Evolutionary conservation across 345 rosid species (phyloP).

Genomic region (Geranium brycei): DNA sequence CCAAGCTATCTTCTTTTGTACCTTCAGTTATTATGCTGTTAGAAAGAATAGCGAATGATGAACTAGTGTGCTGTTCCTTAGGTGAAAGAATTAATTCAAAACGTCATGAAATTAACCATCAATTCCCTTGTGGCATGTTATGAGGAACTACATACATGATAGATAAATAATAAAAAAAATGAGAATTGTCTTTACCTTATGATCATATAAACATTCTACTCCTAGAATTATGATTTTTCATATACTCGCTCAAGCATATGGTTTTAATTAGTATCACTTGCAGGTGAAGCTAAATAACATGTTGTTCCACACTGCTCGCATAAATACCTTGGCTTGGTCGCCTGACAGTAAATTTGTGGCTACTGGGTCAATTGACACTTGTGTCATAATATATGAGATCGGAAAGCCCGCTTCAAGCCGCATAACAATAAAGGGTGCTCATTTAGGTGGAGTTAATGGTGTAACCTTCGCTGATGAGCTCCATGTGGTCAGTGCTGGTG

Average conservation of each 20-base stretch:
- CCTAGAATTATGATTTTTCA: background rate
- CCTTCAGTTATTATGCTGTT: background rate
- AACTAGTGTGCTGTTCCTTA: no score
- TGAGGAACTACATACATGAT: no score
- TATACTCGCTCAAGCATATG: background rate
- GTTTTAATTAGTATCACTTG: constrained; percentile 2
- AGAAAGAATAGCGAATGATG: no score
- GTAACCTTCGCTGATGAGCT: constrained; percentile 52
- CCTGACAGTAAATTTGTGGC: constrained; percentile 61
- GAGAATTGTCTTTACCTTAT: no score
- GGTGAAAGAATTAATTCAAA: no score
- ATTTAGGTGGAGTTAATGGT: constrained; percentile 82
- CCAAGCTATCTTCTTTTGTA: background rate
- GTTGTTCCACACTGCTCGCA: constrained; percentile 75
- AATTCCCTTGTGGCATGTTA: no score
- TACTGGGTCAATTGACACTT: constrained; percentile 79
- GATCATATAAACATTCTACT: background rate
- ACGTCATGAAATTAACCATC: no score
- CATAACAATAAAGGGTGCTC: constrained; percentile 70
- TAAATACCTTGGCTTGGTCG: constrained; percentile 87
- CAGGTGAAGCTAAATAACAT: constrained; percentile 79
- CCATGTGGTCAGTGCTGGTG: constrained; percentile 65
- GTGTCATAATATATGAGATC: constrained; percentile 59
- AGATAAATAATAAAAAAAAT: no score
- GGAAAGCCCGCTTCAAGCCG: constrained; percentile 66